Base-by-base conservation (phyloP, 306 rosid species). In the Cucurbita pepo region DNA sequence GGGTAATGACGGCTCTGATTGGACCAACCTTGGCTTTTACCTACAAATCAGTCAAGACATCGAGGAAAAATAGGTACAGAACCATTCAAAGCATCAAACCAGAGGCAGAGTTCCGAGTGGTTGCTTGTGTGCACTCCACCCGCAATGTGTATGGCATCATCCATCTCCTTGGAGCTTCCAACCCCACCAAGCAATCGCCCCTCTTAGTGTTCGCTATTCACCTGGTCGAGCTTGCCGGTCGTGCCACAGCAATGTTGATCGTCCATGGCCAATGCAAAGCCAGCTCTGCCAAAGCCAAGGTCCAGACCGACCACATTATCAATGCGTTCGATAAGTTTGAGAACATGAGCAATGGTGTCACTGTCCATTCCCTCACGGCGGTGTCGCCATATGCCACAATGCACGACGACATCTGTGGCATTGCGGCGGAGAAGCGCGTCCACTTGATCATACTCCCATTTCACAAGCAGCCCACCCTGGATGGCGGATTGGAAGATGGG, bases 231-330 rank as follows among this genome's bases (percentile, higher is more conserved):
- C 83, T 79, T 30, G 34, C 71, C 3, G 80, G 81, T 34, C 86
- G 76, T 1, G 71, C 82, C 57, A 66, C 86, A 0, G 81, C 88
- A 25, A 85, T 85, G 86, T 59, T 85, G 44, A 82, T 85, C n/a
- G 84, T 85, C 14, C 77, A 85, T 0, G 84, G 81, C 72, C 59
- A 82, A 6, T 75, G 64, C 76, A 79, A 75, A 40, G 15, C 73
- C 13, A 41, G 71, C 40, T 34, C 70, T 6, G n/a, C 43, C 21
- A 1, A 5, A 44, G 22, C 34, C 69, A 14, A 21, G 53, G 10
- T 11, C 44, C 43, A 51, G 0, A 18, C 66, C 0, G 76, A 56
- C 34, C 57, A 37, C 5, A 30, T 67, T 56, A 54, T 48, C 22
- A 70, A 18, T 22, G 77, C 82, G 3, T 78, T 85, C 36, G 77